Evolutionary conservation across 257 asterid genomes (phyloP).

Genomic region (Nyctanthes arbortristis): DNA sequence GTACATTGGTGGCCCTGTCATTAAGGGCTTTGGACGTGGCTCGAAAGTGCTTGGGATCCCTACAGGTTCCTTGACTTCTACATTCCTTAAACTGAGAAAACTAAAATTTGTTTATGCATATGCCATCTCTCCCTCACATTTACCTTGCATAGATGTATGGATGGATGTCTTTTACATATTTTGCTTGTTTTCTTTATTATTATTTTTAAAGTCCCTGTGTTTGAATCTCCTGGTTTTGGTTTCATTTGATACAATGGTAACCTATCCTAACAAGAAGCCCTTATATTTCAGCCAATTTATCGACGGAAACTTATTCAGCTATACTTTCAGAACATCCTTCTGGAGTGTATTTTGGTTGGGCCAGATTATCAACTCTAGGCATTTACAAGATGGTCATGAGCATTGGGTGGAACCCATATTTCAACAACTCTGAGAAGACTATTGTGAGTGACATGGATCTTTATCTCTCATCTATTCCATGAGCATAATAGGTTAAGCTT

Average conservation of each 20-base stretch:
- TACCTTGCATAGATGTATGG: background rate
- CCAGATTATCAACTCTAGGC: constrained; percentile 61
- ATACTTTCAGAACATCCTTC: constrained; percentile 80
- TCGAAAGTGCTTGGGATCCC: constrained; percentile 98
- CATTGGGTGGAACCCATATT: constrained; percentile 95
- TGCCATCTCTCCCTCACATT: background rate
- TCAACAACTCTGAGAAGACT: constrained; percentile 86
- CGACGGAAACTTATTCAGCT: constrained; percentile 62
- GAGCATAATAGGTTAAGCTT: background rate
- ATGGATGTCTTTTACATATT: background rate
- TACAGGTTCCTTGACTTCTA: constrained; percentile 57
- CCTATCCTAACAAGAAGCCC: background rate
- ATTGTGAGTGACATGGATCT: constrained; percentile 58
- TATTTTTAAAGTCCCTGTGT: background rate
- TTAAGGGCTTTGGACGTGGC: constrained; percentile 94
- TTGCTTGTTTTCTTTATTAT: background rate
- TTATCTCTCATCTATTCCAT: background rate
- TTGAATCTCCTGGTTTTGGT: background rate
- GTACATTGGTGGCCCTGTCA: constrained; percentile 88
- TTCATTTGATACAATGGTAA: background rate
- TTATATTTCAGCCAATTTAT: constrained; percentile 75
- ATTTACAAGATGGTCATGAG: constrained; percentile 96
- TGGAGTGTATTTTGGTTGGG: constrained; percentile 95
- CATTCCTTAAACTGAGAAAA: background rate
- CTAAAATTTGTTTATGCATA: background rate